Base-by-base conservation (phyloP, 495 filamentous ascomycete genomes). In the Beverwykella pulmonaria region DNA sequence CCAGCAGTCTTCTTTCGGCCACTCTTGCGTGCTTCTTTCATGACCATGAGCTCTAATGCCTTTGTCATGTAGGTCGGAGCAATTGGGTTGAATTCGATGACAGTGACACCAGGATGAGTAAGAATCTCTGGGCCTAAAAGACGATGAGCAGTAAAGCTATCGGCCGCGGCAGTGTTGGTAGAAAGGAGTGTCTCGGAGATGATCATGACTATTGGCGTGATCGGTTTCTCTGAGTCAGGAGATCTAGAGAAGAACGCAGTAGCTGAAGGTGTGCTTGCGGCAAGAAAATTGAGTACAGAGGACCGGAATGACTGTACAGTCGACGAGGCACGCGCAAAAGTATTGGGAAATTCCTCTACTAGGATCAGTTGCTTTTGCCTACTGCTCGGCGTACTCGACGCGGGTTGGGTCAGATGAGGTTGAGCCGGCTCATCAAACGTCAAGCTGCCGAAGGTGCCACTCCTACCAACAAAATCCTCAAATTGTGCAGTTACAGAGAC, bases 271-370 rank as follows among this genome's bases (percentile, higher is more conserved):
- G 79, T 81, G 68, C 83, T 85, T 39, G 79, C 78, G 3, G 88
- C 89, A 34, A 97, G 78, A 73, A 89, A 94, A 59, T 88, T 84
- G 36, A 90, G 78, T 25, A 99, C 80, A 15, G 90, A 83, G 46
- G 84, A 81, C 59, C 91, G 84, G 75, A 99, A 98, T 0, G 90
- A 82, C 55, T 83, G 80, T 41, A 97, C 74, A 58, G 83, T 81
- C 17, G 83, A 82, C 12, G 89, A 90, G 0, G 84, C 87, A 46
- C 85, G 83, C 23, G 84, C 83, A 63, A 92, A 87, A 0, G 90
- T 88, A 68, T 90, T 92, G 0, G 95, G 95, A 74, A 97, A 97
- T 73, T 99, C 95, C 80, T 99, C 95, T 53, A 99, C 82, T 9
- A 98, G 76, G 47, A 97, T 89, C 32, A 97, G 74, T 55, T 85